phyloP scores from a whole-genome alignment of 2,329 filamentous ascomycete species.

The Raffaelea deltoideospora region DNA sequence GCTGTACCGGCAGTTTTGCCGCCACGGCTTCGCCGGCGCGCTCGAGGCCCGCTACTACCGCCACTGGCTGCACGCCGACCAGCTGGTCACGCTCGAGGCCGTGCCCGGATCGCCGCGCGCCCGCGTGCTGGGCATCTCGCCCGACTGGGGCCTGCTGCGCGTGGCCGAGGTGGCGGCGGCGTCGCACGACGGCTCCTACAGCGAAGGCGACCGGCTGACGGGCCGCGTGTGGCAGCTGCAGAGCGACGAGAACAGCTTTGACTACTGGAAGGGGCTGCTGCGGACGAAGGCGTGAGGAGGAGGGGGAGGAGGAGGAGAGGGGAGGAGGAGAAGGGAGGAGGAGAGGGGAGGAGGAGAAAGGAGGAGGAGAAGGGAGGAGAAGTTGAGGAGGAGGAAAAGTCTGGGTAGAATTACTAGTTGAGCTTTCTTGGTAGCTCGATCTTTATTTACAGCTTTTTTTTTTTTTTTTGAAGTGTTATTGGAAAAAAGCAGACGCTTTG shows the following conservation, averaged over 20 bases:
- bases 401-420: too few species aligned
- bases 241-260: slow-evolving; percentile 96
- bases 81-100: slow-evolving; percentile 58
- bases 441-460: too few species aligned
- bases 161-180: slow-evolving; percentile 62
- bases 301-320: neutral
- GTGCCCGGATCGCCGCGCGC: slow-evolving; percentile 57
- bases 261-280: slow-evolving; percentile 83
- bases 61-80: slow-evolving; percentile 73
- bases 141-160: slow-evolving; percentile 77
- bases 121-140: slow-evolving; percentile 70
- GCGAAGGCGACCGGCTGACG: slow-evolving; percentile 58
- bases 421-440: too few species aligned
- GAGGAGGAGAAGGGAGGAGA: too few species aligned
- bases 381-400: too few species aligned
- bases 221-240: slow-evolving; percentile 73
- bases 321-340: neutral
- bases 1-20: slow-evolving; percentile 61
- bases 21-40: slow-evolving; percentile 55
- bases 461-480: too few species aligned
- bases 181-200: neutral
- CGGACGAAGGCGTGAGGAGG: slow-evolving; percentile 49
- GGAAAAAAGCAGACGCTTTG: too few species aligned
- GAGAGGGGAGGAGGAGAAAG: too few species aligned
- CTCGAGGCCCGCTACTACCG: slow-evolving; percentile 68